A percentile compares a stretch with the other conserved stretches of the same genome.
Conservation (phyloP, 139 green algal species). For the Chlamydomonas sphaeroides region DNA sequence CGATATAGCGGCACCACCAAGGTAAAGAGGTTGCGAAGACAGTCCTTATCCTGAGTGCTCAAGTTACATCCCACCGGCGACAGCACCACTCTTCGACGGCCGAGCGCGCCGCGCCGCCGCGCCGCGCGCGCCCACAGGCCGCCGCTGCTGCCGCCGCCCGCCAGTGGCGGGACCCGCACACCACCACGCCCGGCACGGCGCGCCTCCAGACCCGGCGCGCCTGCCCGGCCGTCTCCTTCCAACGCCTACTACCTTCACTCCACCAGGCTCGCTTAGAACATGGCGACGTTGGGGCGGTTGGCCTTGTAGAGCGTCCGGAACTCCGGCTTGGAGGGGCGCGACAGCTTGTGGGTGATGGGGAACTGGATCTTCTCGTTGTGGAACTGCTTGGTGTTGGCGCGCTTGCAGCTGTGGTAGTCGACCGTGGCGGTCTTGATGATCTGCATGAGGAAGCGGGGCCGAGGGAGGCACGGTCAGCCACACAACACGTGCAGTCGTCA, state of each 20-base stretch:
- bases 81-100: no score
- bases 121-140: neutral
- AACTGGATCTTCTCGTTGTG: slow-evolving; percentile 95
- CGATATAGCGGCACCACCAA: no score
- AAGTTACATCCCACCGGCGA: no score
- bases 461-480: no score
- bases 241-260: neutral
- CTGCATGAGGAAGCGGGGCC: slow-evolving; percentile 64
- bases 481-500: no score
- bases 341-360: slow-evolving; percentile 80
- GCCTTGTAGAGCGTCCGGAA: slow-evolving; percentile 92
- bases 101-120: no score
- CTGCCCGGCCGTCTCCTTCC: no score
- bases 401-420: slow-evolving; percentile 84
- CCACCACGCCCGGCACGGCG: neutral
- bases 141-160: neutral
- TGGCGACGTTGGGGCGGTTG: slow-evolving; percentile 80
- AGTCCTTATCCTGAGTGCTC: no score
- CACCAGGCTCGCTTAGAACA: slow-evolving; percentile 69
- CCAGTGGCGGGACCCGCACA: neutral
- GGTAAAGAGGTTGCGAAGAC: no score
- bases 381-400: slow-evolving; percentile 93
- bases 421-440: slow-evolving; percentile 98
- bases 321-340: slow-evolving; percentile 56
- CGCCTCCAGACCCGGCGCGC: neutral